phyloP scores from a whole-genome alignment of 257 asterid genomes.

The Handroanthus guayacan region DNA sequence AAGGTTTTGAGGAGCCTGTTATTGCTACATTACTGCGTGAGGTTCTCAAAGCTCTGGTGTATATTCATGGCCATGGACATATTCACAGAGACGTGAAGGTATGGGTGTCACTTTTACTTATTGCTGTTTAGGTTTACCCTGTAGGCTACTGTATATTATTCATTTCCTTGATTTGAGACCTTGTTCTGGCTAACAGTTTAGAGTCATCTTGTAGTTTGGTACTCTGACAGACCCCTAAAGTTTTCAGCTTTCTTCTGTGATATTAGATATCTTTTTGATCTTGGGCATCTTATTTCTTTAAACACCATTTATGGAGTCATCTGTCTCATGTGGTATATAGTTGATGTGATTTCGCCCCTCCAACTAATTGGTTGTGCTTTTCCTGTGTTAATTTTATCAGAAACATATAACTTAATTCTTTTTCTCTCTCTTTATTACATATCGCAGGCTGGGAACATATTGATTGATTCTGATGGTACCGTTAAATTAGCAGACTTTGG shows the following conservation, averaged over 20 bases:
- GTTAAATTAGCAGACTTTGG: constrained; percentile 98
- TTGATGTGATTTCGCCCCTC: constrained; percentile 32
- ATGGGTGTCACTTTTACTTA: constrained; percentile 29
- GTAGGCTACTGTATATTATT: constrained; percentile 20
- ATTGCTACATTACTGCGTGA: constrained; percentile 86
- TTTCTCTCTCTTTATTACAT: constrained; percentile 24
- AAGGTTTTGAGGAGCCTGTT: constrained; percentile 98
- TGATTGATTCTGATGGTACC: constrained; percentile 80
- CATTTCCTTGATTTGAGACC: constrained; percentile 10
- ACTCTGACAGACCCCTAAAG: constrained; percentile 18
- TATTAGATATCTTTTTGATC: constrained; percentile 8
- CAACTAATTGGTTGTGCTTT: constrained; percentile 13
- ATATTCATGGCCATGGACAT: constrained; percentile 95
- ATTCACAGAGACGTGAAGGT: constrained; percentile 99
- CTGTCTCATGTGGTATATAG: constrained; percentile 27
- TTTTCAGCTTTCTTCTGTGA: constrained; percentile 24
- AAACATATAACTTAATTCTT: constrained; percentile 9
- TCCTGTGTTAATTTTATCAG: constrained; percentile 9
- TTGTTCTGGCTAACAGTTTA: constrained; percentile 8
- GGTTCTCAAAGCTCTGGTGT: constrained; percentile 97
- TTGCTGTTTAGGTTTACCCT: constrained; percentile 3
- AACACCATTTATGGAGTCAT: constrained; percentile 8
- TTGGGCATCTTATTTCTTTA: constrained; percentile 25
- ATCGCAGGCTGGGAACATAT: constrained; percentile 94
- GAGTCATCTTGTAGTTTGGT: constrained; percentile 21